A percentile compares a stretch with the other conserved stretches of the same genome.
Conservation (phyloP, 768 basidiomycete species). For the Coprinopsis sp. region DNA sequence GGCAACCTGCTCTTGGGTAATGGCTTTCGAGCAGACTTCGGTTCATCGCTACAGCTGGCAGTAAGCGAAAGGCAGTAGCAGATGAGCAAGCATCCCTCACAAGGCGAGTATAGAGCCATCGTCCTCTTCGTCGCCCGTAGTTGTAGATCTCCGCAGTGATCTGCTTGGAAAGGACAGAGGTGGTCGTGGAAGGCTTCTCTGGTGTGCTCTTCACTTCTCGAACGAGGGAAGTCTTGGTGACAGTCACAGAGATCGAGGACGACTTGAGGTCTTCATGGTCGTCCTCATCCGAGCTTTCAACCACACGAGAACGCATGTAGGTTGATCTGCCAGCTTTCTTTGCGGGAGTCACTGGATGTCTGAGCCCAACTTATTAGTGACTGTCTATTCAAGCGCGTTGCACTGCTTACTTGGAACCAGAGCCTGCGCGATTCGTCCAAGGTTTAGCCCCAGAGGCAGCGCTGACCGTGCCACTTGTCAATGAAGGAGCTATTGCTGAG, state of each 20-base stretch:
- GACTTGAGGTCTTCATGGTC: conserved; percentile 19
- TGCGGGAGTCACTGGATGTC: not conserved
- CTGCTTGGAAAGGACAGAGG: not conserved
- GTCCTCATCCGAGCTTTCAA: conserved; percentile 33
- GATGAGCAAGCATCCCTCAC: conserved; percentile 20
- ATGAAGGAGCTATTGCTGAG: not conserved
- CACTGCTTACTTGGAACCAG: not conserved
- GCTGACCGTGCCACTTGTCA: too few relatives aligned
- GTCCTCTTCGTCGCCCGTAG: conserved; percentile 9
- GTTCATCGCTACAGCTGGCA: conserved; percentile 36
- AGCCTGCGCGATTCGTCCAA: not conserved
- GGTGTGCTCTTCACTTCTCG: not conserved
- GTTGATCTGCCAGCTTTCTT: conserved; percentile 9
- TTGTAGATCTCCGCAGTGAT: not conserved
- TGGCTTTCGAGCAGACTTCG: conserved; percentile 44
- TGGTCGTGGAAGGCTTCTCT: not conserved
- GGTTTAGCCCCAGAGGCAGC: too few relatives aligned
- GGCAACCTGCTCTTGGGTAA: too few relatives aligned
- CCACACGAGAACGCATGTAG: conserved; percentile 23
- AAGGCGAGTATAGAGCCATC: conserved; percentile 29
- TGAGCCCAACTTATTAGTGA: not conserved
- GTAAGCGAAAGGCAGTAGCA: not conserved
- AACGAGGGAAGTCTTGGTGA: conserved; percentile 8
- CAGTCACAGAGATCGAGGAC: conserved; percentile 26
- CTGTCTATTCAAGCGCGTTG: not conserved